These are phyloP conservation scores for Arxiozyma heterogenica DNA, from an alignment of 1,139 yeast genomes.

Conservation along the genomic window DNA sequence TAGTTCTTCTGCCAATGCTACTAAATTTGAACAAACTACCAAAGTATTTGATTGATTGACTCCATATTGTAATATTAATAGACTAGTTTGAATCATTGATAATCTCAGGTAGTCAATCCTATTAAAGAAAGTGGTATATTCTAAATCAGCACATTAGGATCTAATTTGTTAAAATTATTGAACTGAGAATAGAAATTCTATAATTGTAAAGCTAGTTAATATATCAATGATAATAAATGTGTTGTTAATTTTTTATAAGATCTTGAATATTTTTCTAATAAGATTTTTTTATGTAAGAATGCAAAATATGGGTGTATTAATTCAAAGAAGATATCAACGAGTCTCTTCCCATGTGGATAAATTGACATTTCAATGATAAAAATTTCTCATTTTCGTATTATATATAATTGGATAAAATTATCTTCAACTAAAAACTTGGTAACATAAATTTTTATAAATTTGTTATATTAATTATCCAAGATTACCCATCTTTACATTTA, in stretches of 20 bases:
- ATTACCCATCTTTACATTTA: no score
- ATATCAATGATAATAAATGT: conserved; percentile 66
- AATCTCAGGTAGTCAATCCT: conserved; percentile 65
- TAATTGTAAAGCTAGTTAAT: conserved; percentile 69
- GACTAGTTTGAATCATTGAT: conserved; percentile 74
- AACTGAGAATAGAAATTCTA: conserved; percentile 74
- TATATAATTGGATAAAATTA: conserved; percentile 60
- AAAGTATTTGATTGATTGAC: conserved; percentile 49
- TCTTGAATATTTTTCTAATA: conserved; percentile 63
- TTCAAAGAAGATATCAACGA: conserved; percentile 62
- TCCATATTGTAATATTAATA: conserved; percentile 58
- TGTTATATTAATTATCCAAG: no score
- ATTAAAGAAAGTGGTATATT: conserved; percentile 45
- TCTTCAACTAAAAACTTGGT: conserved; percentile 62
- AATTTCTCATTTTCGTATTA: conserved; percentile 55
- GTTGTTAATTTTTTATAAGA: conserved; percentile 74
- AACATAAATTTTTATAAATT: no score
- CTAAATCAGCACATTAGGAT: conserved; percentile 42
- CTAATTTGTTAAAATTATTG: conserved; percentile 55
- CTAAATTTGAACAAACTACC: conserved; percentile 80
- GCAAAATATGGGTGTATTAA: conserved; percentile 77
- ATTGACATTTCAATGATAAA: conserved; percentile 64
- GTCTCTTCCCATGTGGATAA: conserved; percentile 67
- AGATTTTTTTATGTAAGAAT: conserved; percentile 65
- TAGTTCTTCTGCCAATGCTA: conserved; percentile 74